Evolutionary conservation across 192 early-diverging fungal species (phyloP), one percentile per base, ranked within the genome.

Genomic region (Dissophora ornata): DNA sequence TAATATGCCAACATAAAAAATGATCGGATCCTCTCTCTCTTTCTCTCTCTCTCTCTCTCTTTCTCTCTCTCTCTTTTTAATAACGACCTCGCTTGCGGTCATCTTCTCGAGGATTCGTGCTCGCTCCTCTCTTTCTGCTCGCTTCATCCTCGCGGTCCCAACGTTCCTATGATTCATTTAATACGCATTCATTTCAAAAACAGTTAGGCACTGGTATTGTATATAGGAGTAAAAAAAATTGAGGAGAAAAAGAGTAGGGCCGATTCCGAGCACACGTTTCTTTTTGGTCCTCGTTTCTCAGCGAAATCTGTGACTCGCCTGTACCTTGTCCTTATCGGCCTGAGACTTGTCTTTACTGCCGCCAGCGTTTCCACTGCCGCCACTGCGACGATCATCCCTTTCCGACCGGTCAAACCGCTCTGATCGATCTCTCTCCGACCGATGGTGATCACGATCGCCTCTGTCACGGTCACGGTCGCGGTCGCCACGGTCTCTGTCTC

Each of bases 111-210:
- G 57, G 64, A n/a, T 57, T 57, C 10, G 73, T 56, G 29, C 47
- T 67, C 9, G 73, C 45, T 13, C 64, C 32, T 42, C 73, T 49
- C 65, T 77, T 77, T 50, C 73, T 51, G 44, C 65, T 77, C 10
- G 57, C 52, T 22, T 77, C 73, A 32, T 77, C 73, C 21, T 67
- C 73, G 11, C 73, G 73, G 53, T 77, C 73, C 73, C 73, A 77
- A 11, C 73, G 73, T 32, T 77, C 73, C 73, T 77, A 67, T 46
- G 2, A 13, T 4, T 49, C 24, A n/a, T n/a, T n/a, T n/a, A n/a
- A n/a, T n/a, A n/a, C n/a, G n/a, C n/a, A n/a, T n/a, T n/a, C n/a
- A n/a, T n/a, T n/a, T n/a, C n/a, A n/a, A n/a, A n/a, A n/a, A n/a
- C n/a, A n/a, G n/a, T n/a, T n/a, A n/a, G n/a, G n/a, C n/a, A n/a